Base-by-base conservation (phyloP, 1,139 yeast species). In the Candida freyschussii region DNA sequence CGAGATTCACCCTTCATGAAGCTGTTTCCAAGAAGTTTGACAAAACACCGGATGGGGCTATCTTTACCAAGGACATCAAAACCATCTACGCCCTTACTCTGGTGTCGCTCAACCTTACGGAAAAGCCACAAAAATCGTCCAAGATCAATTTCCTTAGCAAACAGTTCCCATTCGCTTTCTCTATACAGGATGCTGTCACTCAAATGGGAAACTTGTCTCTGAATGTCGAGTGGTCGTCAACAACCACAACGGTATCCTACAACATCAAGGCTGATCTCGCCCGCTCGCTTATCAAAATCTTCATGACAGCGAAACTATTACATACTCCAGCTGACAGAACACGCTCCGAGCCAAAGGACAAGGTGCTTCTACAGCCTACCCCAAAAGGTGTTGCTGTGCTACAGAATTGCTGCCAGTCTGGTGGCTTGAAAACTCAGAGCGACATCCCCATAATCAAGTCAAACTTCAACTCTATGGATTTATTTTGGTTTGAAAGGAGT, bases 381-480 rank as follows among this genome's bases (percentile, higher is more conserved):
- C 91, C 97, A 0, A 91, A 91, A 52, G 98, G 97, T 1, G 74
- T 86, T 5, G 78, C 87, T 0, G 54, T 86, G 0, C 57, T 89
- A 2, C 74, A 72, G 31, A 63, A 68, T 10, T 86, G 78, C 52
- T 77, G 81, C 42, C 62, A 63, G 32, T 68, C 63, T 26, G 60
- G 71, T 33, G 94, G 91, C 0, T 56, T 80, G 37, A 63, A 60
- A 27, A 54, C 56, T 11, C 43, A 55, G 0, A 25, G 80, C 80
- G 0, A 47, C 5, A 39, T 44, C 2, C 37, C 56, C 1, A 67
- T 85, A 10, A 50, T 86, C 8, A 48, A 57, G 4, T 70, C 85
- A 0, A 53, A 55, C 16, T 69, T 77, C 48, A 86, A 86, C 55
- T 70, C 95, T 0, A 79, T 86, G 89, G 69, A 72, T 16, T 58